Conservation (phyloP, 2,329 filamentous ascomycete genomes). For the Cytospora chrysosperma region DNA sequence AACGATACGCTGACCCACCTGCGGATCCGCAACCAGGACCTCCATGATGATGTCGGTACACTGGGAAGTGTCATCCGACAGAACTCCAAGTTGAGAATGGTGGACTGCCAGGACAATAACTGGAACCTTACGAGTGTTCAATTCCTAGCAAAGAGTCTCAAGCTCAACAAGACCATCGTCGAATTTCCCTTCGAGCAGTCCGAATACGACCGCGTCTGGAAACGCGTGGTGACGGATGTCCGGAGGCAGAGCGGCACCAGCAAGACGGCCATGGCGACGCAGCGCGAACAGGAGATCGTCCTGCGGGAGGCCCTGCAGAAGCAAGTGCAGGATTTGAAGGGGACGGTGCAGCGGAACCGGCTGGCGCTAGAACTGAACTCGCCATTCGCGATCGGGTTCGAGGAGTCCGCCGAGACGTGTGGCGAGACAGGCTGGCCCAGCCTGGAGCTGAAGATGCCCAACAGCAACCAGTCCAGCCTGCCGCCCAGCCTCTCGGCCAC, state of each 20-base stretch:
- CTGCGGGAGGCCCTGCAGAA: constrained; percentile 25
- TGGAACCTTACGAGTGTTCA: constrained; percentile 53
- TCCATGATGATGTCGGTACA: constrained; percentile 51
- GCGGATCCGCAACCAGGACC: constrained; percentile 55
- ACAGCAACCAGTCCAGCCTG: constrained; percentile 14
- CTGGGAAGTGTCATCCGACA: constrained; percentile 49
- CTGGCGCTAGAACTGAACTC: constrained; percentile 28
- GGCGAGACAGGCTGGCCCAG: constrained; percentile 29
- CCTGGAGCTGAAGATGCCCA: constrained; percentile 27
- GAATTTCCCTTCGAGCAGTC: constrained; percentile 39
- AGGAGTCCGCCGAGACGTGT: constrained; percentile 28
- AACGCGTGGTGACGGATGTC: constrained; percentile 27
- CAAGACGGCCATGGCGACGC: constrained; percentile 22
- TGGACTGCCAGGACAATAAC: constrained; percentile 56
- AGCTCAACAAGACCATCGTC: constrained; percentile 43
- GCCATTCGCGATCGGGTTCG: constrained; percentile 30
- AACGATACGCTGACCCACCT: constrained; percentile 44
- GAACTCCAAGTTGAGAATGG: constrained; percentile 49
- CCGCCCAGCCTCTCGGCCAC: constrained; percentile 24
- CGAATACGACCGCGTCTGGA: constrained; percentile 31
- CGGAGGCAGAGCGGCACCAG: constrained; percentile 22
- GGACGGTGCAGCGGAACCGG: constrained; percentile 30
- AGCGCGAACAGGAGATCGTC: constrained; percentile 27
- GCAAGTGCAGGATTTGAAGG: constrained; percentile 28
- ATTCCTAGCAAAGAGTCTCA: constrained; percentile 46